A percentile compares a stretch with the other conserved stretches of the same genome.
These are phyloP conservation scores for Ganoderma lingzhi DNA, from an alignment of 1,284 basidiomycete species.

Conservation along the genomic window DNA sequence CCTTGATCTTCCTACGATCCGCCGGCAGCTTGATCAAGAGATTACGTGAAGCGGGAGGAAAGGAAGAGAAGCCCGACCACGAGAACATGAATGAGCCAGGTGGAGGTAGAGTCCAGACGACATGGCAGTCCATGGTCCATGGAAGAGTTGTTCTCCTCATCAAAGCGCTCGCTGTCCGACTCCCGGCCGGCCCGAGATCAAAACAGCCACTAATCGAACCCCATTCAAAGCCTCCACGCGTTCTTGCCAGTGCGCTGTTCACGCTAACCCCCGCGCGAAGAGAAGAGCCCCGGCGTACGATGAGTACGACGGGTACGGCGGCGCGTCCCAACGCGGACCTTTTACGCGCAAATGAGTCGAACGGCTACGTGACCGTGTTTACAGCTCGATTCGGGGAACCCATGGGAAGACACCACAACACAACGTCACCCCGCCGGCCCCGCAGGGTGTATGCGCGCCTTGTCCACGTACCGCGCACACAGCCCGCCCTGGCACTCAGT, in stretches of 20 bases:
- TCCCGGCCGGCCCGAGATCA: not conserved
- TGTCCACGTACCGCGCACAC: no score
- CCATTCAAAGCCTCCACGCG: no score
- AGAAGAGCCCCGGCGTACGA: not conserved
- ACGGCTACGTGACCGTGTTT: no score
- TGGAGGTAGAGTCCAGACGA: not conserved
- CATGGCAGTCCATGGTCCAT: not conserved
- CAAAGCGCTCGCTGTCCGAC: not conserved
- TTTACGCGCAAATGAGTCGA: no score
- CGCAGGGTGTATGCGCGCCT: no score
- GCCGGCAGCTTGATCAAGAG: not conserved
- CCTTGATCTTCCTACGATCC: not conserved
- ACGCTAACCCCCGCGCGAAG: not conserved
- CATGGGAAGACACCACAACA: no score
- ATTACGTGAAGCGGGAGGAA: not conserved
- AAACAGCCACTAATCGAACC: no score
- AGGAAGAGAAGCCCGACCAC: not conserved
- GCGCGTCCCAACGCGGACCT: constrained; percentile 14
- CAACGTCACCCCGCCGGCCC: no score
- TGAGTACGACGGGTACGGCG: not conserved
- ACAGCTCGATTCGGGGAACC: no score
- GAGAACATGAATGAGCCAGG: not conserved
- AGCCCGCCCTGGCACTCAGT: no score
- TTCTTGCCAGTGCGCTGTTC: not conserved
- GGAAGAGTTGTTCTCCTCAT: not conserved